Evolutionary conservation across 1,284 basidiomycete species (phyloP), one percentile per base, ranked within the genome.

Genomic region (Ceratobasidium sp.): DNA sequence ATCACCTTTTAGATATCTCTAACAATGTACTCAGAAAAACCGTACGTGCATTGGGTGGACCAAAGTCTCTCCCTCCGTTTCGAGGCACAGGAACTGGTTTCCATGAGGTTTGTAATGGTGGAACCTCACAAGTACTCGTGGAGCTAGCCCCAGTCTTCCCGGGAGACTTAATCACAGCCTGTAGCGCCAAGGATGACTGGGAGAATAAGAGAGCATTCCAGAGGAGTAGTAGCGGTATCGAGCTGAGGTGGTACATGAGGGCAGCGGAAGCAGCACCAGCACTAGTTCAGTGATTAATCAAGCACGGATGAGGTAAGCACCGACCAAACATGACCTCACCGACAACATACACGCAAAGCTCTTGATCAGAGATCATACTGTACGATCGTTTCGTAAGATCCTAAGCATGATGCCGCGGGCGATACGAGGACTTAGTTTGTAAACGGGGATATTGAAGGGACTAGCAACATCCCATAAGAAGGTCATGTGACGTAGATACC

Each of bases 101-200:
- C 76, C 76, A 77, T 15, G 65, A 68, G 7, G 76, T 77, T 62
- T 77, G 76, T 10, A 70, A 48, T 20, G 76, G 76, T 26, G 57
- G 57, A 17, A 38, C 20, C 13, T 23, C 50, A 62, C 76, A 77
- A 7, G 66, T 69, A 7, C 66, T 57, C 20, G 68, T 66, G 13
- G 64, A 26, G 12, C 33, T 9, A 40, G 2, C 20, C 57, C 12
- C 13, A 4, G 40, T 15, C 15, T 50, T 28, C 28, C 6, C 33
- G 2, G 64, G 13, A 26, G 64, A 13, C 23, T 3, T 9, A 26
- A 66, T 20, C 23, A 26, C 44, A 26, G 33, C 26, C 40, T 66
- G 64, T 3, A 10, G 64, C 12, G 64, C 48, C 12, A 48, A 28
- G 13, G 44, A 66, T 44, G 64, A 33, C 13, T 38, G 9, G 26